Conservation (phyloP, 2,329 filamentous ascomycete genomes). For the Didymella pomorum region DNA sequence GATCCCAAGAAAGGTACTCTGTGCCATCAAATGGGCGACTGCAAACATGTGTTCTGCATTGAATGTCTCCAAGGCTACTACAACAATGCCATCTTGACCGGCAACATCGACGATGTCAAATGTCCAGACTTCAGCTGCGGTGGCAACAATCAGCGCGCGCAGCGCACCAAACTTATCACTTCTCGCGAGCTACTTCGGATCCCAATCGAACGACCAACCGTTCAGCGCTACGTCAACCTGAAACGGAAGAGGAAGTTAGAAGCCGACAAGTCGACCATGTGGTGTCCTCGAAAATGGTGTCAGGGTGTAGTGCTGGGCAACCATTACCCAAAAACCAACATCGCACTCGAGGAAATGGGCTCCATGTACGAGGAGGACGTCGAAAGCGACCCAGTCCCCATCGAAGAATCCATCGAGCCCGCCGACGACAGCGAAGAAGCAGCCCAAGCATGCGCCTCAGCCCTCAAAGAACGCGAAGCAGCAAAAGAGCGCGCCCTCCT, state of each 20-base stretch:
- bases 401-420: neutral
- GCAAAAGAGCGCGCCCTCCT: neutral
- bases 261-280: neutral
- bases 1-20: neutral
- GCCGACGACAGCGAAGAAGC: neutral
- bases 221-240: constrained; percentile 13
- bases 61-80: constrained; percentile 9
- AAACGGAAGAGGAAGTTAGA: constrained; percentile 10
- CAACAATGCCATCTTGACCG: constrained; percentile 8
- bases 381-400: neutral
- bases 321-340: neutral
- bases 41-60: constrained; percentile 12
- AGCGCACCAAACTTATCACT: neutral
- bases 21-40: neutral
- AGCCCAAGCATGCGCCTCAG: neutral
- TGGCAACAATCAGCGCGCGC: neutral
- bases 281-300: constrained; percentile 10
- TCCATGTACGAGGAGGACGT: neutral
- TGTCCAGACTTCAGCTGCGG: neutral
- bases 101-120: constrained; percentile 2
- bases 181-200: constrained; percentile 2
- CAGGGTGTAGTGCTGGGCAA: constrained; percentile 3
- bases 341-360: neutral
- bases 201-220: constrained; percentile 1
- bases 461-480: neutral